A percentile compares a stretch with the other conserved stretches of the same genome.
phyloP scores from a whole-genome alignment of 2,329 filamentous ascomycete genomes.

The Epichloe gansuensis region DNA sequence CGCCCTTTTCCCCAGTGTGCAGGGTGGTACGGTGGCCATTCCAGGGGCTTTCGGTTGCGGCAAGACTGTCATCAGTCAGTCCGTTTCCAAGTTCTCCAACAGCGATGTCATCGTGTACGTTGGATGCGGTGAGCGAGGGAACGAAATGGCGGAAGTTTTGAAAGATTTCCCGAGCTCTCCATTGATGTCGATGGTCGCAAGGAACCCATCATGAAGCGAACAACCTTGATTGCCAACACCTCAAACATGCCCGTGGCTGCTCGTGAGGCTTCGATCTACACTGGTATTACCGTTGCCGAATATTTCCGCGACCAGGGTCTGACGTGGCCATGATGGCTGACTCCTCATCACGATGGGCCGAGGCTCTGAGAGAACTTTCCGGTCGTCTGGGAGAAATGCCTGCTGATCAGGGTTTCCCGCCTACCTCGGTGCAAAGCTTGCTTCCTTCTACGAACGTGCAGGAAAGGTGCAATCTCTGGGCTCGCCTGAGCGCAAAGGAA shows the following conservation, averaged over 20 bases:
- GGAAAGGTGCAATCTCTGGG: slow-evolving; percentile 77
- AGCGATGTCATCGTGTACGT: slow-evolving; percentile 98
- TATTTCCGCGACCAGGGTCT: slow-evolving; percentile 97
- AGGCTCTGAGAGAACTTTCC: slow-evolving; percentile 96
- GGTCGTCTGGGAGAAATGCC: slow-evolving; percentile 99
- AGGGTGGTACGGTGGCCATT: slow-evolving; percentile 95
- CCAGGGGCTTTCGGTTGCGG: slow-evolving; percentile 97
- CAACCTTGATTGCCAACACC: slow-evolving; percentile 94
- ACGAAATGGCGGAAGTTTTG: slow-evolving; percentile 99
- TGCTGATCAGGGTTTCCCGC: slow-evolving; percentile 98
- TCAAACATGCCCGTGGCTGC: slow-evolving; percentile 99
- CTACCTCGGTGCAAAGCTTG: slow-evolving; percentile 91
- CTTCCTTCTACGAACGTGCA: slow-evolving; percentile 98
- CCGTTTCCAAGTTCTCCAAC: slow-evolving; percentile 99
- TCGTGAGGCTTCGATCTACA: slow-evolving; percentile 97
- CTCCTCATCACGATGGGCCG: slow-evolving; percentile 94
- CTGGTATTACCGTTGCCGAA: slow-evolving; percentile 84
- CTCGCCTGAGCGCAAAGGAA: slow-evolving; percentile 77
- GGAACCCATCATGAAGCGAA: slow-evolving; percentile 99
- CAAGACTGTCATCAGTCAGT: slow-evolving; percentile 98
- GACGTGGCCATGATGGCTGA: slow-evolving; percentile 99
- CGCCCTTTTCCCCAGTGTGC: slow-evolving; percentile 89
- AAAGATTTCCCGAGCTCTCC: slow-evolving; percentile 98
- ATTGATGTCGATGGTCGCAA: slow-evolving; percentile 90
- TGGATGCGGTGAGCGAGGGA: slow-evolving; percentile 81